Percentiles rank a stretch among this genome's conserved stretches.
These are phyloP conservation scores for Fusarium neocosmosporiellum DNA, from an alignment of 2,329 filamentous ascomycete species.

Conservation along the genomic window DNA sequence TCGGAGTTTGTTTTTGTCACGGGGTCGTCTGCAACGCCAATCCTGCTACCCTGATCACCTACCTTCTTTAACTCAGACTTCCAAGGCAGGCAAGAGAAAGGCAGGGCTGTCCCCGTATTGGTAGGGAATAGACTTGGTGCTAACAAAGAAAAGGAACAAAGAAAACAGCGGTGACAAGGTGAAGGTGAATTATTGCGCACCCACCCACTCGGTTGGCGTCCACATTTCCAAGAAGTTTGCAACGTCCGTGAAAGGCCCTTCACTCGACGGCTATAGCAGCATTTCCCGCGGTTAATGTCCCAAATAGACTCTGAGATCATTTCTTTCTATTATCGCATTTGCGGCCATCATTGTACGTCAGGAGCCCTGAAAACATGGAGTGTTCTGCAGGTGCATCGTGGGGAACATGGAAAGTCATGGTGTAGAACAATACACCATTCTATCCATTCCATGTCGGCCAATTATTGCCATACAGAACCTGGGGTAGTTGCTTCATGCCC, in stretches of 20 bases:
- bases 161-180: not conserved
- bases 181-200: not conserved
- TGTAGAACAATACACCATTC: not conserved
- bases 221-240: not conserved
- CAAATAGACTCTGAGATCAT: not conserved
- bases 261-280: not conserved
- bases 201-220: not conserved
- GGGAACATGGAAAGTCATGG: not conserved
- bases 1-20: slow-evolving; percentile 25
- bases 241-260: not conserved
- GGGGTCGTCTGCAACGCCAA: not conserved
- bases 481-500: not conserved
- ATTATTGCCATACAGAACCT: not conserved
- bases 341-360: not conserved
- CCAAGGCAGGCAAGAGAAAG: not conserved
- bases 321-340: not conserved
- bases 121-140: not conserved
- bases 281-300: not conserved
- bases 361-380: not conserved
- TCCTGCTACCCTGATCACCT: slow-evolving; percentile 23
- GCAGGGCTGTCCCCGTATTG: slow-evolving; percentile 13
- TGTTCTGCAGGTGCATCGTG: not conserved
- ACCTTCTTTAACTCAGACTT: slow-evolving; percentile 11
- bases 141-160: not conserved
- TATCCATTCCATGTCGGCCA: not conserved